Percentiles rank a stretch among this genome's conserved stretches.
Conservation (phyloP, 129 eudicot genomes). For the Artemisia argyi region DNA sequence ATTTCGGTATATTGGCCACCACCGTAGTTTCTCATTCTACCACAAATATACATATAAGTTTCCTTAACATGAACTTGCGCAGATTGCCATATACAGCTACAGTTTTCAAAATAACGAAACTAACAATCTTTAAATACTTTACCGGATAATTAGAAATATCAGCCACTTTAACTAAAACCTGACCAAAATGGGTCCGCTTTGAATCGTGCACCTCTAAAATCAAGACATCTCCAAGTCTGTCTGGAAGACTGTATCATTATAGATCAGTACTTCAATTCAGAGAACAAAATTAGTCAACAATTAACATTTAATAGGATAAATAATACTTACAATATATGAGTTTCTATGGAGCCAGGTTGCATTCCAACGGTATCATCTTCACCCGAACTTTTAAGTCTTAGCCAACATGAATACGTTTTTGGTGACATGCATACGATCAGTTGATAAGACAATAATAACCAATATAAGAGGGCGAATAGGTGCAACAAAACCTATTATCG, state of each 20-base stretch:
- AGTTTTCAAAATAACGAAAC: background rate
- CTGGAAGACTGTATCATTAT: constrained; percentile 68
- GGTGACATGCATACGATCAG: constrained; percentile 23
- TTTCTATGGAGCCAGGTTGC: constrained; percentile 85
- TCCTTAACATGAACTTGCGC: background rate
- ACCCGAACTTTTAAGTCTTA: constrained; percentile 69
- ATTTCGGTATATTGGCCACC: constrained; percentile 84
- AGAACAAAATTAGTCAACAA: background rate
- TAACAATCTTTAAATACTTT: constrained; percentile 7
- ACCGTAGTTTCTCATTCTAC: constrained; percentile 76
- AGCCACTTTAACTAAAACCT: constrained; percentile 73
- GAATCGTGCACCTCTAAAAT: constrained; percentile 69
- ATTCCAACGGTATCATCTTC: constrained; percentile 71
- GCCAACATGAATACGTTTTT: constrained; percentile 61
- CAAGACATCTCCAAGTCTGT: constrained; percentile 76
- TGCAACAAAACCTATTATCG: background rate
- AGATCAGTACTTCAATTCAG: constrained; percentile 27
- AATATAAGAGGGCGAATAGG: background rate
- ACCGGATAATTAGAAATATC: constrained; percentile 77
- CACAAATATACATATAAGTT: constrained; percentile 10
- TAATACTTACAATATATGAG: constrained; percentile 61
- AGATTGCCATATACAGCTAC: background rate
- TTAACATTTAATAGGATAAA: constrained; percentile 17
- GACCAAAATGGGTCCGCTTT: constrained; percentile 64
- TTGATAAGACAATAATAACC: constrained; percentile 11